Percentiles rank a stretch among this genome's conserved stretches.
phyloP scores from a whole-genome alignment of 805 yeast species.

The Spathaspora girioi region DNA sequence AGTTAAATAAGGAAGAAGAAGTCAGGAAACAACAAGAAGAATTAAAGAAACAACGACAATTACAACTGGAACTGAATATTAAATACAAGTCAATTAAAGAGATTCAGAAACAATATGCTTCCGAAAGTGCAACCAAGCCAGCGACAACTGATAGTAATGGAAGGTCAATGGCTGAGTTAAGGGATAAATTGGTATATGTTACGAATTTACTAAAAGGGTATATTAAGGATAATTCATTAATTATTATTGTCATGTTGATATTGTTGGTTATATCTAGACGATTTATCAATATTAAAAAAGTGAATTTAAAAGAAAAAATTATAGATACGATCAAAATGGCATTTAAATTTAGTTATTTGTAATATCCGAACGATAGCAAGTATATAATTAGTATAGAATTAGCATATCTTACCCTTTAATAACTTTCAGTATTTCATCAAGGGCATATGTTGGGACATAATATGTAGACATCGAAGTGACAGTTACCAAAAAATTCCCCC shows the following conservation, averaged over 20 bases:
- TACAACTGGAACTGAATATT: conserved; percentile 18
- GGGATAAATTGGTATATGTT: conserved; percentile 14
- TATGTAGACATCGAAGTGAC: too few species aligned
- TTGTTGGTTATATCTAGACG: conserved; percentile 17
- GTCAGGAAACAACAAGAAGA: conserved; percentile 7
- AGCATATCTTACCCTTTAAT: too few species aligned
- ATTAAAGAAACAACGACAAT: conserved; percentile 10
- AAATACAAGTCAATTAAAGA: conserved; percentile 13
- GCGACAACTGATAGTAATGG: not conserved
- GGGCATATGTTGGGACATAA: too few species aligned
- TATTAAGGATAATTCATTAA: conserved; percentile 25
- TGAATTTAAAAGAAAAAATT: conserved; percentile 26
- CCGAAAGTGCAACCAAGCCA: conserved; percentile 2
- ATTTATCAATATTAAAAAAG: conserved; percentile 19
- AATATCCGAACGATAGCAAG: conserved; percentile 4
- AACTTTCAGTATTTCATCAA: too few species aligned
- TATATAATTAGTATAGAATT: too few species aligned
- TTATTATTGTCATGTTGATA: conserved; percentile 20
- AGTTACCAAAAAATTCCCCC: too few species aligned
- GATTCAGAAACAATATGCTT: conserved; percentile 17
- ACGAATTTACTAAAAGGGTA: conserved; percentile 17
- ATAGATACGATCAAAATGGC: conserved; percentile 41
- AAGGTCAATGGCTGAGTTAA: conserved; percentile 7
- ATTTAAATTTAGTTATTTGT: conserved; percentile 39
- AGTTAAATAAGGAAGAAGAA: conserved; percentile 8